Evolutionary conservation across 352 stramenopile species (phyloP).

Genomic region (Achlya hypogyna): DNA sequence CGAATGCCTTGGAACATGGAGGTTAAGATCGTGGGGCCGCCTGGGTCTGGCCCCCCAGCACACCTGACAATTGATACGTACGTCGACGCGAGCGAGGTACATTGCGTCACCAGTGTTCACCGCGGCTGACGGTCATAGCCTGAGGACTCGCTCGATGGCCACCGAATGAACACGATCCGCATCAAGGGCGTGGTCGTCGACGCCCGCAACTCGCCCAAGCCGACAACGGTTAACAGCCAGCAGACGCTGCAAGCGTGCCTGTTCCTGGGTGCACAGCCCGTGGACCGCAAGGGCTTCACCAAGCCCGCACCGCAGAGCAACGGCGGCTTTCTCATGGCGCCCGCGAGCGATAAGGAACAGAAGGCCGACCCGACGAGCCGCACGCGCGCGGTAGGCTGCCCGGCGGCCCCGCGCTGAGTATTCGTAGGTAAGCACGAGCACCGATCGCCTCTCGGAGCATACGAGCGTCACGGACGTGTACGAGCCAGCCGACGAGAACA

Average conservation of each 20-base stretch:
- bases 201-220: slow-evolving; percentile 77
- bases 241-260: slow-evolving; percentile 81
- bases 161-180: slow-evolving; percentile 81
- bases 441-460: slow-evolving; percentile 66
- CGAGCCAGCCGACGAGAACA: slow-evolving; percentile 70
- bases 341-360: slow-evolving; percentile 23
- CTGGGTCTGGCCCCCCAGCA: slow-evolving; percentile 72
- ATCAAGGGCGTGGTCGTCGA: slow-evolving; percentile 84
- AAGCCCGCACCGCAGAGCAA: slow-evolving; percentile 82
- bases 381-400: slow-evolving; percentile 1
- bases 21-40: slow-evolving; percentile 81
- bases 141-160: slow-evolving; percentile 34
- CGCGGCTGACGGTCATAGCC: background rate
- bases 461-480: slow-evolving; percentile 23
- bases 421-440: slow-evolving; percentile 23
- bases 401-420: background rate
- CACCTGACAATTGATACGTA: slow-evolving; percentile 84
- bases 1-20: slow-evolving; percentile 89
- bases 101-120: background rate
- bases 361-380: background rate
- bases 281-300: slow-evolving; percentile 77
- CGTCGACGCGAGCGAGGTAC: slow-evolving; percentile 41
- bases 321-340: slow-evolving; percentile 66
- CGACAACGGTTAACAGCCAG: slow-evolving; percentile 78
- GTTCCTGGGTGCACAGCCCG: slow-evolving; percentile 75